These are phyloP conservation scores for Penicillium occitanis DNA, from an alignment of 2,329 filamentous ascomycete species.

Conservation along the genomic window DNA sequence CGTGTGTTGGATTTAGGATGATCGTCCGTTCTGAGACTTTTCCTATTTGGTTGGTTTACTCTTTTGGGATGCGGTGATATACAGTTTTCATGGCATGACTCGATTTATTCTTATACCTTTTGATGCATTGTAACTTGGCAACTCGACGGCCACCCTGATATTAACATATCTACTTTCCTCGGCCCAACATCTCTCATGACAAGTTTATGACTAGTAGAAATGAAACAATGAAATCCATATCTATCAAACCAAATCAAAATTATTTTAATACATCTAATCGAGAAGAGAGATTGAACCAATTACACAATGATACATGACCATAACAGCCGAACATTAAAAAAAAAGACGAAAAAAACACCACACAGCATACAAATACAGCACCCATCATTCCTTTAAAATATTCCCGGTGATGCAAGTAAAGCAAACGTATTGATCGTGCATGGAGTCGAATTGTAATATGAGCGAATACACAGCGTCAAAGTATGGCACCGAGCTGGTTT, in stretches of 20 bases:
- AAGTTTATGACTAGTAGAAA: neutral
- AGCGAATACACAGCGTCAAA: neutral
- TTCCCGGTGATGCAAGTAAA: neutral
- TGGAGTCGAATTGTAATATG: neutral
- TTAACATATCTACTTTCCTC: neutral
- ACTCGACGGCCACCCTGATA: neutral
- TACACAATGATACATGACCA: constrained; percentile 6
- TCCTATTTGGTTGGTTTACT: neutral
- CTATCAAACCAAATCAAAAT: neutral
- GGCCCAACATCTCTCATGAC: neutral
- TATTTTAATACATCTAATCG: constrained; percentile 10
- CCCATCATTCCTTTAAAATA: neutral
- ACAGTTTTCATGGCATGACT: neutral
- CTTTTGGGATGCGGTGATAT: neutral
- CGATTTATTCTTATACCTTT: neutral
- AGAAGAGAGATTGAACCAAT: neutral
- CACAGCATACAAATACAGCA: constrained; percentile 1
- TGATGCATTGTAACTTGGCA: neutral
- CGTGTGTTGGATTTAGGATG: neutral
- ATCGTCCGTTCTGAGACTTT: neutral
- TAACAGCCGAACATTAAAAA: neutral
- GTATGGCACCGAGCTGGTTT: neutral
- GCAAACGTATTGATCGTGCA: neutral
- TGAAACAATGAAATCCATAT: neutral
- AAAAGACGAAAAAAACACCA: neutral